These are phyloP conservation scores for Strobilomyces confusus DNA, from an alignment of 768 basidiomycete genomes.

Conservation along the genomic window DNA sequence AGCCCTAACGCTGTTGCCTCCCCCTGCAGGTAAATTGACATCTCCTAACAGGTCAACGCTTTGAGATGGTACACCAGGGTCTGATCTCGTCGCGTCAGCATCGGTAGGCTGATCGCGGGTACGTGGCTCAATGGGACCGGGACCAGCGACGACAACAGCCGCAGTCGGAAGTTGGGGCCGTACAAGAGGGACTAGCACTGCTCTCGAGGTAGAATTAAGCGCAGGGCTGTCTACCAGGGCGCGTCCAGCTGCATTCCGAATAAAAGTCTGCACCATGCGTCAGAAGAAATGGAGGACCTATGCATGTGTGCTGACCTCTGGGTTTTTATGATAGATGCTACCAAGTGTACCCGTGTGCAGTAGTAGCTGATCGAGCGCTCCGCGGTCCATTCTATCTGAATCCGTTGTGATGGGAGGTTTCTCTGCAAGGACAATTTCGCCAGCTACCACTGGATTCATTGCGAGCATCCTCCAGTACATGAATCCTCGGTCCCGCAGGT, in stretches of 20 bases:
- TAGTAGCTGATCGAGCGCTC: conserved; percentile 90
- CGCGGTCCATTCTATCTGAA: conserved; percentile 95
- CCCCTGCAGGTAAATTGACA: conserved; percentile 7
- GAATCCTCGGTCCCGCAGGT: conserved; percentile 94
- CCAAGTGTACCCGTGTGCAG: conserved; percentile 92
- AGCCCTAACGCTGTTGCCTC: conserved; percentile 13
- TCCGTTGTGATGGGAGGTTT: conserved; percentile 98
- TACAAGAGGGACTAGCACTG: conserved; percentile 60
- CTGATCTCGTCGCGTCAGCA: conserved; percentile 27
- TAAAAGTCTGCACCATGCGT: conserved; percentile 67
- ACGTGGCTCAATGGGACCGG: conserved; percentile 38
- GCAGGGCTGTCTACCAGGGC: conserved; percentile 87
- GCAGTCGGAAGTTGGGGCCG: conserved; percentile 46
- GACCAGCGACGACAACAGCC: conserved; percentile 52
- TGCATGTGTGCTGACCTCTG: conserved; percentile 55
- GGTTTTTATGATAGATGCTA: conserved; percentile 97
- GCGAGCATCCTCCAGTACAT: conserved; percentile 99
- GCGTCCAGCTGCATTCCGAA: conserved; percentile 81
- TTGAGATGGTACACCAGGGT: conserved; percentile 30
- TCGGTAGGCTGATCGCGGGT: conserved; percentile 26
- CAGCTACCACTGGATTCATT: conserved; percentile 83
- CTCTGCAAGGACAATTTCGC: conserved; percentile 86
- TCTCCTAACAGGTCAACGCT: conserved; percentile 17
- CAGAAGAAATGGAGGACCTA: conserved; percentile 6
- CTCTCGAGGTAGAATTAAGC: conserved; percentile 75